Evolutionary conservation across 257 asterid genomes (phyloP).

Genomic region (Cynanchum wilfordii): DNA sequence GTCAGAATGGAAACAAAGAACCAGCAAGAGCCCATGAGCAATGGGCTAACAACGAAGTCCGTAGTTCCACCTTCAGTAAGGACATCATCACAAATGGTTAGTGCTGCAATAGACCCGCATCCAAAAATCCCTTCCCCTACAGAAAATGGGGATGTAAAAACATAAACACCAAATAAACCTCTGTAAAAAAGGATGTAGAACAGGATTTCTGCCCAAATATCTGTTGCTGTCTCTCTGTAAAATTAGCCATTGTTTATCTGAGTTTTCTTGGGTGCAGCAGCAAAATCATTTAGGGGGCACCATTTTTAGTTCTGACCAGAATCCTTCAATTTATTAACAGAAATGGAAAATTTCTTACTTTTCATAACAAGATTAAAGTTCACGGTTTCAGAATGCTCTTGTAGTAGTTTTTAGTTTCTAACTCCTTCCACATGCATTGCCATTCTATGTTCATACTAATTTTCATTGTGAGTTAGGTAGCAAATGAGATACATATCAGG

Average conservation of each 20-base stretch:
- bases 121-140: slow-evolving; percentile 29
- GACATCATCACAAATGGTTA: slow-evolving; percentile 31
- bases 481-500: too few species aligned
- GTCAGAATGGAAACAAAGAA: slow-evolving; percentile 31
- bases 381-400: not conserved
- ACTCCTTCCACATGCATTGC: not conserved
- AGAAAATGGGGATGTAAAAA: slow-evolving; percentile 57
- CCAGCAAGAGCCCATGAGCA: slow-evolving; percentile 47
- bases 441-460: too few species aligned
- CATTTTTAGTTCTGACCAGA: slow-evolving; percentile 34
- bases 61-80: slow-evolving; percentile 23
- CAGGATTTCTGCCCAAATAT: slow-evolving; percentile 23
- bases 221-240: slow-evolving; percentile 39
- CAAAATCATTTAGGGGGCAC: slow-evolving; percentile 32
- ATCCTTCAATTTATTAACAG: slow-evolving; percentile 24
- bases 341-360: slow-evolving; percentile 12
- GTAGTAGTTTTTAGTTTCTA: not conserved
- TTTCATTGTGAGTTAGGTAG: too few species aligned
- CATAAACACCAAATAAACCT: slow-evolving; percentile 23
- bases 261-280: slow-evolving; percentile 35
- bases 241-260: slow-evolving; percentile 29
- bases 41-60: slow-evolving; percentile 42
- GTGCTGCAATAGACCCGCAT: slow-evolving; percentile 24
- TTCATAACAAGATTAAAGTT: not conserved
- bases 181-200: slow-evolving; percentile 35